These are phyloP conservation scores for Populus davidiana DNA, from an alignment of 345 rosid genomes.

Conservation along the genomic window DNA sequence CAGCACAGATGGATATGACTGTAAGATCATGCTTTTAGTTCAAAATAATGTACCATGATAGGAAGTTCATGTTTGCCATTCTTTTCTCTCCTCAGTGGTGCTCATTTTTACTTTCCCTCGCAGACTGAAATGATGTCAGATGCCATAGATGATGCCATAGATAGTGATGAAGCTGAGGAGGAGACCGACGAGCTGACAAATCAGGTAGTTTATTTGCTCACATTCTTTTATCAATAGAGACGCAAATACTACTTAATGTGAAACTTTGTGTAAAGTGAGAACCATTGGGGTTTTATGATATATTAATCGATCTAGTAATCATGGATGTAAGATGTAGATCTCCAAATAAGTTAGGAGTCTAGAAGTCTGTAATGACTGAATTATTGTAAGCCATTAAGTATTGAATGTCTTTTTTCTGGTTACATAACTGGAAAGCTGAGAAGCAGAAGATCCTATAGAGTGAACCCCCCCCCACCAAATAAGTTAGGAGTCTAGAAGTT, in stretches of 20 bases:
- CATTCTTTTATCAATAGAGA: neutral
- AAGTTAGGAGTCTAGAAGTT: neutral
- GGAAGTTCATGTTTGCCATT: neutral
- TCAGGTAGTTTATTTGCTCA: constrained; percentile 47
- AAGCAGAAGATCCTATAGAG: neutral
- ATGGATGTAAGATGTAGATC: neutral
- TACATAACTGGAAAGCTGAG: neutral
- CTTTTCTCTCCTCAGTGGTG: constrained; percentile 10
- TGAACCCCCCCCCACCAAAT: neutral
- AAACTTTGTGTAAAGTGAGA: constrained; percentile 2
- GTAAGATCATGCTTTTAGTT: constrained; percentile 45
- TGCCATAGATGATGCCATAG: constrained; percentile 80
- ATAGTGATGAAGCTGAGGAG: constrained; percentile 89
- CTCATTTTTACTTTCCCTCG: constrained; percentile 23
- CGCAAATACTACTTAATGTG: neutral
- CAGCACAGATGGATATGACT: constrained; percentile 96
- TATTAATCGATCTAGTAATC: neutral
- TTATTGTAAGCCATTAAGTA: neutral
- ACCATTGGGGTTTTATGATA: neutral
- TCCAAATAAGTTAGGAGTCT: neutral
- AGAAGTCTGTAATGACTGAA: neutral
- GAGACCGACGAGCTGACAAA: constrained; percentile 92
- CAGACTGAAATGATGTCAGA: constrained; percentile 99
- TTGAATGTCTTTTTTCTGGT: constrained; percentile 3
- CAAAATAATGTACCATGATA: neutral